Conservation (phyloP, 2,329 filamentous ascomycete genomes). For the Diplodia intermedia region DNA sequence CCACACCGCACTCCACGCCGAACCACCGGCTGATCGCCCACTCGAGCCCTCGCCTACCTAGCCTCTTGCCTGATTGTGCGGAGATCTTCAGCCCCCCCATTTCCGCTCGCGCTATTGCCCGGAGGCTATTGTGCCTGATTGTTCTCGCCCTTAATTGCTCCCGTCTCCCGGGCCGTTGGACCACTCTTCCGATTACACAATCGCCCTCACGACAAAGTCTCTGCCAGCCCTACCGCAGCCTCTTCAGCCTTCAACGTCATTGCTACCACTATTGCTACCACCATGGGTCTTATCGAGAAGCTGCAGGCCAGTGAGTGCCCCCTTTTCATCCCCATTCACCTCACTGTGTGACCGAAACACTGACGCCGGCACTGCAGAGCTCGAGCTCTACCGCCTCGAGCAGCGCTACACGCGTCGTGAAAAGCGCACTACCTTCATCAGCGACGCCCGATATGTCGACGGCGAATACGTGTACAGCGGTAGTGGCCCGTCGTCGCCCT, state of each 20-base stretch:
- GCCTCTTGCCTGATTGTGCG: slow-evolving; percentile 18
- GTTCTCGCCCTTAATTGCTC: slow-evolving; percentile 27
- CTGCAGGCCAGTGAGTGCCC: slow-evolving; percentile 49
- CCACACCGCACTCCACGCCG: slow-evolving; percentile 9
- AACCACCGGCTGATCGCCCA: slow-evolving; percentile 9
- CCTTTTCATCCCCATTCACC: neutral
- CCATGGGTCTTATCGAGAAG: slow-evolving; percentile 50
- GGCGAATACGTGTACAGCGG: slow-evolving; percentile 85
- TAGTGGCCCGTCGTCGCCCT: slow-evolving; percentile 40
- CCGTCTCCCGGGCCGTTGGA: slow-evolving; percentile 22
- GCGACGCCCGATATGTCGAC: slow-evolving; percentile 89
- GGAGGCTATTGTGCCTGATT: slow-evolving; percentile 1
- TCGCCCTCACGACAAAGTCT: neutral
- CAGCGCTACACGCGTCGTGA: slow-evolving; percentile 92
- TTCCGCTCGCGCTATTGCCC: slow-evolving; percentile 7
- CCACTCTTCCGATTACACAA: slow-evolving; percentile 15
- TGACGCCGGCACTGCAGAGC: slow-evolving; percentile 54
- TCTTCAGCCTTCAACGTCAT: slow-evolving; percentile 3
- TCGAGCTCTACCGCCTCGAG: slow-evolving; percentile 94
- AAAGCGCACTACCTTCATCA: slow-evolving; percentile 86
- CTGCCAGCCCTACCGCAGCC: slow-evolving; percentile 4
- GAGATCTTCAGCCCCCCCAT: slow-evolving; percentile 19
- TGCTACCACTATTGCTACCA: slow-evolving; percentile 33
- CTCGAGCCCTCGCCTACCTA: neutral
- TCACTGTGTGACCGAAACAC: neutral